Percentiles rank a stretch among this genome's conserved stretches.
Evolutionary conservation across 345 rosid genomes (phyloP).

Genomic region (Leavenworthia alabamica): DNA sequence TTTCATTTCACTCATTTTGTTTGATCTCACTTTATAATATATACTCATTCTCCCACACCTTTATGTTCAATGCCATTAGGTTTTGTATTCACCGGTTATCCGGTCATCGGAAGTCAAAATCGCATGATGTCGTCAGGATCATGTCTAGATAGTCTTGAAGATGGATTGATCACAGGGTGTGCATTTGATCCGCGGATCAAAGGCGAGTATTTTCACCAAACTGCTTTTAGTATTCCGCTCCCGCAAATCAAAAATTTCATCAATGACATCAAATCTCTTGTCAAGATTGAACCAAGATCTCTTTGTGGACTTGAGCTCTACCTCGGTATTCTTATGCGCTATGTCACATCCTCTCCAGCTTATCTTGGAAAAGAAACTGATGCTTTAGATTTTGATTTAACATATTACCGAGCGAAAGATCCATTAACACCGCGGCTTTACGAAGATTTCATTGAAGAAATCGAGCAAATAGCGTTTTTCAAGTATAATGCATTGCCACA

Average conservation of each 20-base stretch:
- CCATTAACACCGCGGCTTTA: slow-evolving; percentile 43
- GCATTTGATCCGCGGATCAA: slow-evolving; percentile 54
- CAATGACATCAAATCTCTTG: slow-evolving; percentile 48
- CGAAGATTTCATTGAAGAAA: slow-evolving; percentile 43
- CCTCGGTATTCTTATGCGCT: slow-evolving; percentile 64
- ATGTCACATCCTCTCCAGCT: slow-evolving; percentile 54
- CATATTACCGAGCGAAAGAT: slow-evolving; percentile 56
- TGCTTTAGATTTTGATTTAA: slow-evolving; percentile 52
- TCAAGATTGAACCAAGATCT: slow-evolving; percentile 33
- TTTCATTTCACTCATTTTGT: not conserved
- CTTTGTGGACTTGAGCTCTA: slow-evolving; percentile 50
- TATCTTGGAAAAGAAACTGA: slow-evolving; percentile 61
- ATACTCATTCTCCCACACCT: no score
- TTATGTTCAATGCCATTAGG: not conserved
- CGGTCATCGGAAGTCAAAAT: not conserved
- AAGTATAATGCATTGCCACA: slow-evolving; percentile 58
- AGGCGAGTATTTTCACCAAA: slow-evolving; percentile 51
- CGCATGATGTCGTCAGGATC: slow-evolving; percentile 48
- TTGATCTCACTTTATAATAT: not conserved
- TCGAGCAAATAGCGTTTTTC: slow-evolving; percentile 62
- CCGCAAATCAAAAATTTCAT: slow-evolving; percentile 41
- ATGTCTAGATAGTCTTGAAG: slow-evolving; percentile 51
- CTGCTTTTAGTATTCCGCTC: slow-evolving; percentile 40
- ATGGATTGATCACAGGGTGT: slow-evolving; percentile 44
- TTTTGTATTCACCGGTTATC: not conserved